A percentile compares a stretch with the other conserved stretches of the same genome.
phyloP scores from a whole-genome alignment of 257 asterid genomes.

The Nicotiana knightiana region DNA sequence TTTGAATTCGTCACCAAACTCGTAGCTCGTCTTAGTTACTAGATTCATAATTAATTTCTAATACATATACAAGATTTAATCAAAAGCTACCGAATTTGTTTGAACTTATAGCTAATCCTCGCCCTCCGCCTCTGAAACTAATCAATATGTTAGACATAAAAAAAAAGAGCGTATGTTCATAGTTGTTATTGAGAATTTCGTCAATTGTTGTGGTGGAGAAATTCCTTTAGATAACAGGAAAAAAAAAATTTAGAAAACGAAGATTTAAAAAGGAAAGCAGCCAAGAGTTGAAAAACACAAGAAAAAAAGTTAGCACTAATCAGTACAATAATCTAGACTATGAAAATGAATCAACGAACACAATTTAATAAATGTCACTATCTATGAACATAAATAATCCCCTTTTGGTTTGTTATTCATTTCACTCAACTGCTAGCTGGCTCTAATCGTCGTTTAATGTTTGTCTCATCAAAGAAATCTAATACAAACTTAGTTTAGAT shows the following conservation, averaged over 20 bases:
- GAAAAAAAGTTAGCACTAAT: neutral
- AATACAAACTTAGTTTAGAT: neutral
- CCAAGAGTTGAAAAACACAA: neutral
- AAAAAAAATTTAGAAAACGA: neutral
- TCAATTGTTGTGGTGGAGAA: too few species aligned
- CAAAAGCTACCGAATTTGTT: too few species aligned
- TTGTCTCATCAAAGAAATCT: neutral
- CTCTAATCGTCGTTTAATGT: slow-evolving; percentile 4
- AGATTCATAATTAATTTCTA: too few species aligned
- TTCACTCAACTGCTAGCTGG: neutral
- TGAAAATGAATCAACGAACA: neutral
- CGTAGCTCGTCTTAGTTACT: too few species aligned
- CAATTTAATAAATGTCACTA: neutral
- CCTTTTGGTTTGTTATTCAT: neutral
- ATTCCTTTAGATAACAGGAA: neutral
- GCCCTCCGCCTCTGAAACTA: too few species aligned
- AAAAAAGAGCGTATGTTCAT: too few species aligned
- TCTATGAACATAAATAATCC: neutral
- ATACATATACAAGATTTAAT: too few species aligned
- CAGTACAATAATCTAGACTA: neutral
- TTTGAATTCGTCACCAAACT: too few species aligned
- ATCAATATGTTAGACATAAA: too few species aligned
- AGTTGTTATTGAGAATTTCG: too few species aligned
- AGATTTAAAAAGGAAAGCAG: neutral
- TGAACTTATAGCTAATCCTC: too few species aligned